These are phyloP conservation scores for Teratosphaeriaceae sp. DNA, from an alignment of 2,329 filamentous ascomycete genomes.

Conservation along the genomic window DNA sequence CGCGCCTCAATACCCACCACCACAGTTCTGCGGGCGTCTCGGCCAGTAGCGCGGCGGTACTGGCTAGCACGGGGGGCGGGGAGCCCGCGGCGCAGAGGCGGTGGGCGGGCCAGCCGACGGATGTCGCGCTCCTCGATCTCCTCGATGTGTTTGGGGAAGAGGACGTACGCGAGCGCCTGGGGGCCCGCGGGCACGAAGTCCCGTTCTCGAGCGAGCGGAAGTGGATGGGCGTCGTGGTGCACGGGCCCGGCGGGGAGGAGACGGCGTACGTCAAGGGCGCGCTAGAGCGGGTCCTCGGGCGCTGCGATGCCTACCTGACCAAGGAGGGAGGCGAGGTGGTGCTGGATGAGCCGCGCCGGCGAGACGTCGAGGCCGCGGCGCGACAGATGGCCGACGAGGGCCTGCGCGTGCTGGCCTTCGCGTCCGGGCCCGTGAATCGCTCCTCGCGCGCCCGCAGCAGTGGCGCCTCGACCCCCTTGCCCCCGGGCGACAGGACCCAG, in stretches of 20 bases:
- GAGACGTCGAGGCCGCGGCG: constrained; percentile 71
- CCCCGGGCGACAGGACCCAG: constrained; percentile 1
- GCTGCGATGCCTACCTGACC: constrained; percentile 86
- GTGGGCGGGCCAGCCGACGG: constrained; percentile 95
- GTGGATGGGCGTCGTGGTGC: constrained; percentile 95
- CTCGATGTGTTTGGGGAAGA: constrained; percentile 87
- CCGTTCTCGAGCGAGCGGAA: constrained; percentile 97
- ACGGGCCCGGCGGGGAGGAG: constrained; percentile 60
- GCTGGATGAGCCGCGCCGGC: constrained; percentile 66
- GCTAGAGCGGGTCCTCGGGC: constrained; percentile 74
- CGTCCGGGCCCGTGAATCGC: constrained; percentile 61
- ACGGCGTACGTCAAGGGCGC: constrained; percentile 95
- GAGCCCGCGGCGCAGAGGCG: constrained; percentile 65
- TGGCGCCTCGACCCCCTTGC: constrained; percentile 33
- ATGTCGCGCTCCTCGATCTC: constrained; percentile 93
- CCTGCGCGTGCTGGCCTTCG: constrained; percentile 85
- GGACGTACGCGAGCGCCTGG: constrained; percentile 80
- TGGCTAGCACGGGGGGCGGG: constrained; percentile 72
- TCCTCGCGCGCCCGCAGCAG: constrained; percentile 7
- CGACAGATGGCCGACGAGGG: constrained; percentile 84
- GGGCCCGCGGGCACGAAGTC: constrained; percentile 74
- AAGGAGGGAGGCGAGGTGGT: constrained; percentile 80
- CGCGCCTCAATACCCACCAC: constrained; percentile 63
- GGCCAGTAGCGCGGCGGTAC: constrained; percentile 65
- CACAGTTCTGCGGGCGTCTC: constrained; percentile 41